Base-by-base conservation (phyloP, 78 protist species). In the Chrysochromulina parva region DNA sequence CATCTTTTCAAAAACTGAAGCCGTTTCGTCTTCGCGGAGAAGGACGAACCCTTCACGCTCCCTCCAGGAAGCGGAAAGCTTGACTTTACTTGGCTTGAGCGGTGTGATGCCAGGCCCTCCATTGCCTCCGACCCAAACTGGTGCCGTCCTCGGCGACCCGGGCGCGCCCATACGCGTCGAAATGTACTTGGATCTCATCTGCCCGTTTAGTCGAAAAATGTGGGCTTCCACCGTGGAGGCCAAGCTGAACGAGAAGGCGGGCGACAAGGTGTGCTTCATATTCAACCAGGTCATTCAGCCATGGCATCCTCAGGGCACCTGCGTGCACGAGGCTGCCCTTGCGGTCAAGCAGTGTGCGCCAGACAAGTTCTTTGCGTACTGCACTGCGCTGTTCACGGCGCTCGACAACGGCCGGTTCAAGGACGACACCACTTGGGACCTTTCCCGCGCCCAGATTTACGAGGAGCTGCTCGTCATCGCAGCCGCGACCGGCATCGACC, bases 231-330 rank as follows among this genome's bases (percentile, higher is more conserved):
- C 60, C 3, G 16, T 73, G 47, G 3, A 38, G 58, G 52, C 16
- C 6, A 52, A 26, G 6, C 65, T 59, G 3, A 20, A 17, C 26
- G 28, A 48, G n/a, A 19, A 13, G n/a, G 16, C 13, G 16, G 66
- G 28, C 67, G 71, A 10, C 13, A 1, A 24, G 13, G 92, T 53
- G 38, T 9, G n/a, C 60, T 50, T 81, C 50, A 2, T 76, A 11
- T 0, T 89, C 7, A 85, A 89, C 48, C 53, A 76, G 3, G 92
- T 89, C 20, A n/a, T 26, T 11, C 92, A 89, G 92, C 92, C 92
- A 50, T 89, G 92, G 92, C 92, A 89, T 19, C 47, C 92, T 19
- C 92, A 89, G 71, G 11, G 50, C 9, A 3, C 67, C 6, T n/a
- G 7, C 62, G 7, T 76, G 85, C 92, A 89, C 52, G 92, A 89